Conservation (phyloP, 129 eudicot species). For the Heracleum sosnowskyi region DNA sequence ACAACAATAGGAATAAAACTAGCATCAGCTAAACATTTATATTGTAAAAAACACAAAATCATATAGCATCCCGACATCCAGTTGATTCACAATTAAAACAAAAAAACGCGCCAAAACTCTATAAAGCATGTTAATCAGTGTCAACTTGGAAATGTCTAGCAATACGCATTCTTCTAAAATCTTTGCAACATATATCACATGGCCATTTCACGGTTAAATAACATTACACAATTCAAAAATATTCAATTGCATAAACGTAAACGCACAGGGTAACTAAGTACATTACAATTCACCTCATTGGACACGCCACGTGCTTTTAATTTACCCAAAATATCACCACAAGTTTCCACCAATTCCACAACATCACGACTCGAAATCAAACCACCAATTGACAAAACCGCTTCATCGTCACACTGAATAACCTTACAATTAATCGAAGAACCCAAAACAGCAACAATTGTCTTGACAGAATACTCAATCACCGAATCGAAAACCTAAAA, state of each 20-base stretch:
- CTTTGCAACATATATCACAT: too few species aligned
- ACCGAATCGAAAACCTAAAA: constrained; percentile 53
- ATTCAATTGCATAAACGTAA: too few species aligned
- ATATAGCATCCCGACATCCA: neutral
- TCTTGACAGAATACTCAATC: constrained; percentile 43
- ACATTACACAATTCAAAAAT: too few species aligned
- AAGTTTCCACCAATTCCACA: constrained; percentile 31
- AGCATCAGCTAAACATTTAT: constrained; percentile 9
- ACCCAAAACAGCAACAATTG: constrained; percentile 42
- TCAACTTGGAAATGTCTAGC: too few species aligned
- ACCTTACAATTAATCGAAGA: constrained; percentile 42
- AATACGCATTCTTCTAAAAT: too few species aligned
- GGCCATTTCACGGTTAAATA: too few species aligned
- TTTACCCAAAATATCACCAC: constrained; percentile 42
- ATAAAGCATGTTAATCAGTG: neutral
- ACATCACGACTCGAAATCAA: constrained; percentile 31
- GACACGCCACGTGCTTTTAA: constrained; percentile 34
- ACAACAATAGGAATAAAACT: constrained; percentile 9
- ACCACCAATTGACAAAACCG: constrained; percentile 44
- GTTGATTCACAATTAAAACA: neutral
- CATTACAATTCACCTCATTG: constrained; percentile 13
- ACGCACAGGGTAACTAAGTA: neutral
- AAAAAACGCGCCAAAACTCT: neutral
- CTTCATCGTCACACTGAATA: constrained; percentile 15
- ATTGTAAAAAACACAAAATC: neutral